phyloP scores from a whole-genome alignment of 108 stramenopile genomes.

The Conticribra guillardii region DNA sequence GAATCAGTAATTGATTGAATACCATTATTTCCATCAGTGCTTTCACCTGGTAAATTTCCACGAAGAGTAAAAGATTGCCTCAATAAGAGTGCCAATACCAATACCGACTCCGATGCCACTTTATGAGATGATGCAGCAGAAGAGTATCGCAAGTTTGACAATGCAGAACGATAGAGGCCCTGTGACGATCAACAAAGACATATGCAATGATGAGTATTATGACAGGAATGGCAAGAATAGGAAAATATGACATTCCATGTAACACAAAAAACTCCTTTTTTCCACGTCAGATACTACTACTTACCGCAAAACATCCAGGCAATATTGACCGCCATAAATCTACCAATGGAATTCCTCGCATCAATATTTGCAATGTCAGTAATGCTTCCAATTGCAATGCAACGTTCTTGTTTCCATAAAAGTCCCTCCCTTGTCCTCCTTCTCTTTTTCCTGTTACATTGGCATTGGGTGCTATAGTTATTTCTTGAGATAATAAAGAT shows the following conservation, averaged over 20 bases:
- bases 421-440: no score
- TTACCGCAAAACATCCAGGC: conserved; percentile 52
- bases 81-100: conserved; percentile 24
- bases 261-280: no score
- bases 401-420: no score
- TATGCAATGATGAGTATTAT: background rate
- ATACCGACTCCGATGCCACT: conserved; percentile 29
- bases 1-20: conserved; percentile 21
- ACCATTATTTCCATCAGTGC: background rate
- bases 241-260: no score
- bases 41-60: background rate
- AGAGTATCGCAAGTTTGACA: conserved; percentile 23
- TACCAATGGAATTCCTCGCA: conserved; percentile 31
- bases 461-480: background rate
- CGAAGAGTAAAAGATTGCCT: conserved; percentile 11
- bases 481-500: conserved; percentile 26
- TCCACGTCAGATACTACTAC: no score
- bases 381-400: conserved; percentile 40
- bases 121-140: conserved; percentile 32
- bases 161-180: conserved; percentile 28
- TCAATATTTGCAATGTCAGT: conserved; percentile 25
- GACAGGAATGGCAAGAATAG: background rate
- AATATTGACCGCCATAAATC: conserved; percentile 45
- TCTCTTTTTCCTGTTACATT: background rate
- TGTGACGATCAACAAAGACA: background rate